Evolutionary conservation across 1,284 basidiomycete species (phyloP).

Genomic region (Sporisorium graminicola): DNA sequence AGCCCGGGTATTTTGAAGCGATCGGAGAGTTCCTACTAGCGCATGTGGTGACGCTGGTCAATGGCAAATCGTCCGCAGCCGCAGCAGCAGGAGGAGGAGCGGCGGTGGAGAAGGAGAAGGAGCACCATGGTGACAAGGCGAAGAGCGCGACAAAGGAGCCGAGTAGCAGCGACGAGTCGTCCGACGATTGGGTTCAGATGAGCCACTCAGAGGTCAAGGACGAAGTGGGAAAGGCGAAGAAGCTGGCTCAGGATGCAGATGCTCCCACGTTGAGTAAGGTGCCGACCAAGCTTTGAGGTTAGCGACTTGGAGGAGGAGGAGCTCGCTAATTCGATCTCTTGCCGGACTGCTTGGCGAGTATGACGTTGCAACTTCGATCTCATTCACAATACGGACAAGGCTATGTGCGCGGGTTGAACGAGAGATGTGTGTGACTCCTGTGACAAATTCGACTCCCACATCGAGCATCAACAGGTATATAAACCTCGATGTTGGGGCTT

Average conservation of each 20-base stretch:
- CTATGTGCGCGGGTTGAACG: no score
- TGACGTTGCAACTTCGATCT: neutral
- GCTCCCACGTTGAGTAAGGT: slow-evolving; percentile 39
- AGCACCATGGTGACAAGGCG: neutral
- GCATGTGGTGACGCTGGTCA: slow-evolving; percentile 40
- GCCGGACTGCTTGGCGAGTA: no score
- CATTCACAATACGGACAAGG: neutral
- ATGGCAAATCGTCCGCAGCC: neutral
- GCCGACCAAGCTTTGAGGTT: slow-evolving; percentile 15
- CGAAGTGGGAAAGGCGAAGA: slow-evolving; percentile 6
- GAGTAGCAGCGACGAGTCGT: slow-evolving; percentile 32
- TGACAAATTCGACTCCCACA: no score
- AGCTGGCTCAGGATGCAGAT: neutral
- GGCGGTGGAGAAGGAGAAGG: neutral
- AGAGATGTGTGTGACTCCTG: no score
- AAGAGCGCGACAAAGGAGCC: neutral
- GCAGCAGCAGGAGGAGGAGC: neutral
- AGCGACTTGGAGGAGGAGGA: no score
- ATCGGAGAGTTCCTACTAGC: slow-evolving; percentile 59
- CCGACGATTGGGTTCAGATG: slow-evolving; percentile 60
- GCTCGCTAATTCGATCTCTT: no score
- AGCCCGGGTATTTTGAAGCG: slow-evolving; percentile 62
- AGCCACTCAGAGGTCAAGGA: slow-evolving; percentile 43
- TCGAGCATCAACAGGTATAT: no score
- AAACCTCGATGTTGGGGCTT: no score